These are phyloP conservation scores for Tricholoma saponaceum DNA, from an alignment of 768 basidiomycete species.

Conservation along the genomic window DNA sequence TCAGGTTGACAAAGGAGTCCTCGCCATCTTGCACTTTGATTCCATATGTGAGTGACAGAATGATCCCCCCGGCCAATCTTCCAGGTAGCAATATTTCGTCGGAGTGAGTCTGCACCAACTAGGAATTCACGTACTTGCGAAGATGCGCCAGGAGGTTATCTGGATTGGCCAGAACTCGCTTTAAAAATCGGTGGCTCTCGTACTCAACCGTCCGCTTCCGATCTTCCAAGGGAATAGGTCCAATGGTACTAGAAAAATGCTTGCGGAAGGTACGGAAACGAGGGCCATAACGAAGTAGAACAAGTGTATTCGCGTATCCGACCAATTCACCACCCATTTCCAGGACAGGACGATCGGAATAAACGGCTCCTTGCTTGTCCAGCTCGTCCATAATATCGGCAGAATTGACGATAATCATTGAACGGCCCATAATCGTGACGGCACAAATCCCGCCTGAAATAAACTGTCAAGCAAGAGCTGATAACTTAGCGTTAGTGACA, in stretches of 20 bases:
- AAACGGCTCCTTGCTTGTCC: constrained; percentile 42
- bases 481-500: constrained; percentile 3
- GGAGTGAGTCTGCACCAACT: background rate
- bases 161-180: constrained; percentile 28
- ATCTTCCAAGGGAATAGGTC: constrained; percentile 25
- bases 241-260: constrained; percentile 38
- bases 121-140: constrained; percentile 32
- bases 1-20: constrained; percentile 27
- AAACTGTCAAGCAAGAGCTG: background rate
- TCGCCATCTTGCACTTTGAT: constrained; percentile 22
- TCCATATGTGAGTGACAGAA: constrained; percentile 27
- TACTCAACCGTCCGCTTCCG: constrained; percentile 29
- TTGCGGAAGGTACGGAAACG: constrained; percentile 42
- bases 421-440: constrained; percentile 38
- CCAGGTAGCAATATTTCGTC: background rate
- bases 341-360: constrained; percentile 44
- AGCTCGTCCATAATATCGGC: constrained; percentile 39
- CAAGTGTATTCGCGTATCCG: constrained; percentile 45
- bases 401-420: constrained; percentile 47
- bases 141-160: constrained; percentile 30
- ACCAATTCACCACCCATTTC: constrained; percentile 49
- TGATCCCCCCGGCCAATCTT: constrained; percentile 23
- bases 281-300: constrained; percentile 38
- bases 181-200: constrained; percentile 33
- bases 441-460: constrained; percentile 32